Evolutionary conservation across 306 rosid species (phyloP).

Genomic region (Vigna hirtella): DNA sequence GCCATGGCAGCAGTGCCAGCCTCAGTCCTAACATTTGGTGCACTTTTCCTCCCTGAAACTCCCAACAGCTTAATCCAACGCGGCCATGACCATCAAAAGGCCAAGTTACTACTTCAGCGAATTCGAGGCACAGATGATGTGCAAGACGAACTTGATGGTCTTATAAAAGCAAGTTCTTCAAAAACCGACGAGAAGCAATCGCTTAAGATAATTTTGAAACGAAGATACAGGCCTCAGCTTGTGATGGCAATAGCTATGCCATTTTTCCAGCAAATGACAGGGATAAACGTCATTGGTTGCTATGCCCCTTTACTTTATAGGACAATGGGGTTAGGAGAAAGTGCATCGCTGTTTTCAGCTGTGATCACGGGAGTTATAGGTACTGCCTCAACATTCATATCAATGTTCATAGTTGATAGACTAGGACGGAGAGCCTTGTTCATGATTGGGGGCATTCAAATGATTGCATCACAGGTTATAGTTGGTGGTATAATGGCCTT

Average conservation of each 20-base stretch:
- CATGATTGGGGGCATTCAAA: slow-evolving; percentile 53
- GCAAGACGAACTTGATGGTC: slow-evolving; percentile 56
- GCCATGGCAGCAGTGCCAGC: slow-evolving; percentile 84
- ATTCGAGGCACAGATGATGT: slow-evolving; percentile 58
- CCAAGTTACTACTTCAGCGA: slow-evolving; percentile 59
- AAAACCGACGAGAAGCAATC: slow-evolving; percentile 33
- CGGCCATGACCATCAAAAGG: slow-evolving; percentile 51
- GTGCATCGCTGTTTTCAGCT: slow-evolving; percentile 56
- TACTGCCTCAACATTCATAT: slow-evolving; percentile 51
- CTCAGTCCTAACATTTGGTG: slow-evolving; percentile 67
- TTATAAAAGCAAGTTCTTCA: slow-evolving; percentile 48
- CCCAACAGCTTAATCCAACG: slow-evolving; percentile 82
- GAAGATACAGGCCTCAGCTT: slow-evolving; percentile 59
- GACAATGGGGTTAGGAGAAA: slow-evolving; percentile 60
- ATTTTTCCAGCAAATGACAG: slow-evolving; percentile 62
- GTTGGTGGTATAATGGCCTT: slow-evolving; percentile 50
- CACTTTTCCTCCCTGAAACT: slow-evolving; percentile 84
- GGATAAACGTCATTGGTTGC: slow-evolving; percentile 63
- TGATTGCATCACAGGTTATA: slow-evolving; percentile 48
- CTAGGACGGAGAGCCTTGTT: slow-evolving; percentile 57
- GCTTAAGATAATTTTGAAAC: slow-evolving; percentile 40
- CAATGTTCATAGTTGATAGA: slow-evolving; percentile 63
- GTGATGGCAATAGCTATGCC: slow-evolving; percentile 65
- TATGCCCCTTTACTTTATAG: slow-evolving; percentile 60
- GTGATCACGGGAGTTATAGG: slow-evolving; percentile 57